A percentile compares a stretch with the other conserved stretches of the same genome.
phyloP scores from a whole-genome alignment of 225 moss, liverwort and hornwort genomes.

The Marchantia polymorpha region DNA sequence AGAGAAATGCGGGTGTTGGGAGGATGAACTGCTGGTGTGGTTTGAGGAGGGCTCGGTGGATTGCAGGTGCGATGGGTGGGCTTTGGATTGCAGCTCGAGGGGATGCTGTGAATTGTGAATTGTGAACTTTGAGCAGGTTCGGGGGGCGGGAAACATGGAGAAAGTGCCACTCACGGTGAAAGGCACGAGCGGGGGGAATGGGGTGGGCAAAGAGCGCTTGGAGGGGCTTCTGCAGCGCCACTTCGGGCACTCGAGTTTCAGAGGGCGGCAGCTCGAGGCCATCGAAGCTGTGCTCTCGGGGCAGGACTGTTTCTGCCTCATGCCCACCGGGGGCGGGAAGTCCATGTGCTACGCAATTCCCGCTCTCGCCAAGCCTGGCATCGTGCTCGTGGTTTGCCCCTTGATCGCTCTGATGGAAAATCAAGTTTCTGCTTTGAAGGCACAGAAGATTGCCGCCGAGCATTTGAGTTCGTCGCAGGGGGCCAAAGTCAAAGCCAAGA shows the following conservation, averaged over 20 bases:
- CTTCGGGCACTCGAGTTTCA: conserved; percentile 63
- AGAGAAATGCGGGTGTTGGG: background rate
- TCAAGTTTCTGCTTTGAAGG: conserved; percentile 62
- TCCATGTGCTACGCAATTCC: conserved; percentile 73
- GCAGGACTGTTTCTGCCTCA: conserved; percentile 68
- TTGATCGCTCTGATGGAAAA: conserved; percentile 58
- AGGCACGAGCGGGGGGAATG: background rate
- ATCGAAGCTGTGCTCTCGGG: conserved; percentile 69
- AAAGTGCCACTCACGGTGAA: conserved; percentile 12
- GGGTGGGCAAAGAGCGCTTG: conserved; percentile 41
- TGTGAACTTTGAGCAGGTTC: background rate
- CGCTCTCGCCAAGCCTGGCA: conserved; percentile 61
- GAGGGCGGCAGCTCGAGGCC: conserved; percentile 66
- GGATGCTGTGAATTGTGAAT: background rate
- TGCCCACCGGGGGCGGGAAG: conserved; percentile 80
- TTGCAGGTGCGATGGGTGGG: background rate
- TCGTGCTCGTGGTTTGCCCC: conserved; percentile 72
- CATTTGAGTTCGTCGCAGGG: conserved; percentile 63
- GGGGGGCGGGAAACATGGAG: conserved; percentile 21
- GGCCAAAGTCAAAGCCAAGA: conserved; percentile 30
- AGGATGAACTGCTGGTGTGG: background rate
- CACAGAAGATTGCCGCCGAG: conserved; percentile 55
- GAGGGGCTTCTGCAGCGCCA: conserved; percentile 50
- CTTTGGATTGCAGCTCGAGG: background rate
- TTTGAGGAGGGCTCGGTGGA: background rate